Base-by-base conservation (phyloP, 176 grass and related monocot species). In the Echinochloa phyllopogon region DNA sequence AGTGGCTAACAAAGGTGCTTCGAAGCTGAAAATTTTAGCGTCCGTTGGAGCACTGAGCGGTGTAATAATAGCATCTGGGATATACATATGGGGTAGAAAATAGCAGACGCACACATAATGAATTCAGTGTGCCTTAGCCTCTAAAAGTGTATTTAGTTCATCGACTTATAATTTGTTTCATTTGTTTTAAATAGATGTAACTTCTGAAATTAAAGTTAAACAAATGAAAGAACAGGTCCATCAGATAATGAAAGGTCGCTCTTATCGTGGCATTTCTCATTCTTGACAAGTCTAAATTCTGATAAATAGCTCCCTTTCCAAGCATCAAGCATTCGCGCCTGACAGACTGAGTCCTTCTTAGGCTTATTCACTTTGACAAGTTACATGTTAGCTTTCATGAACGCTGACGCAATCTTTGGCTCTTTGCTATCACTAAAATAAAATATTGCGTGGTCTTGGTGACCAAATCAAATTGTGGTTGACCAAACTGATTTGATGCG, bases 81-180 rank as follows among this genome's bases (percentile, higher is more conserved):
- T 95, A 74, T 95, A 95, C 56, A 69, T 98, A 73, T 91, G 89
- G 85, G 71, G 76, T 77, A 98, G 82, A 90, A 98, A 93, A 88
- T 98, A 81, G 77, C 72, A 63, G 33, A 43, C 14, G 57, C 10
- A 8, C n/a, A 16, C 25, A 24, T 6, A 41, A 9, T 81, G 40
- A 33, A 20, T 65, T 72, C 6, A 42, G 16, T 12, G 17, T 67
- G 39, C 18, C 29, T 25, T 40, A 21, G 65, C 82, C 65, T 71
- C 50, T 16, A 44, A 87, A 86, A 73, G 10, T 23, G 40, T 61
- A 66, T 60, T 79, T 59, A 65, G 37, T 49, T 83, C 50, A 47
- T 72, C 83, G 17, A 66, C 18, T 11, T 72, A 57, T 8, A 60
- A 43, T 10, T 61, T 74, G 44, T 53, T 59, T 69, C 49, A 61